phyloP scores from a whole-genome alignment of 345 rosid species.

The Hibiscus trionum region DNA sequence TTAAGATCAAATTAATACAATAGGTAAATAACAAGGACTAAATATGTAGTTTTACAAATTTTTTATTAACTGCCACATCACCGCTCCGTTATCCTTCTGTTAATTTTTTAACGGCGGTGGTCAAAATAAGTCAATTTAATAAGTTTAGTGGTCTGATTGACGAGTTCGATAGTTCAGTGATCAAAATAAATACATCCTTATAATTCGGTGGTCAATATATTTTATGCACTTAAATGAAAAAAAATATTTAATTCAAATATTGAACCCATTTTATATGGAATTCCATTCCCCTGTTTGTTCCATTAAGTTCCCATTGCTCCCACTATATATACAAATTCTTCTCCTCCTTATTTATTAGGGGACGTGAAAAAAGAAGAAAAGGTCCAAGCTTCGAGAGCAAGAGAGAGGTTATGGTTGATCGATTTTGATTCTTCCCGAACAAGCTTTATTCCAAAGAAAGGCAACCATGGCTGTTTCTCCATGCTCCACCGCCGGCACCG shows the following conservation, averaged over 20 bases:
- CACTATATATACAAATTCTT: slow-evolving; percentile 17
- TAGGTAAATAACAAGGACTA: too few species aligned
- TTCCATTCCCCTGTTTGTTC: neutral
- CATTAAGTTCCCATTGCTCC: slow-evolving; percentile 23
- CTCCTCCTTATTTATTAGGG: slow-evolving; percentile 11
- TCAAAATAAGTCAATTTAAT: too few species aligned
- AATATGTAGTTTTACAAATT: too few species aligned
- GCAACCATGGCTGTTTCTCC: slow-evolving; percentile 38
- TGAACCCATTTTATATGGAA: slow-evolving; percentile 5
- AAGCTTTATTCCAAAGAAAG: slow-evolving; percentile 4
- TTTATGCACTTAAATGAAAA: too few species aligned
- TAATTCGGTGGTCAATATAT: too few species aligned
- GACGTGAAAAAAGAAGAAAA: slow-evolving; percentile 17
- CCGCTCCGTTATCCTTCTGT: too few species aligned
- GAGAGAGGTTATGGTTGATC: slow-evolving; percentile 17
- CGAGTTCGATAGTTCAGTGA: too few species aligned
- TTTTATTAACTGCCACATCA: too few species aligned
- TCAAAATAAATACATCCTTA: too few species aligned
- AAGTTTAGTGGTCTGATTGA: too few species aligned
- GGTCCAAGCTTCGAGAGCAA: slow-evolving; percentile 18
- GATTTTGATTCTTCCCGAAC: slow-evolving; percentile 19
- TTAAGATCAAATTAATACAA: too few species aligned
- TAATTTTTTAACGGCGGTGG: too few species aligned
- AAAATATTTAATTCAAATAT: neutral
- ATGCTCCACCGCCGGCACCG: slow-evolving; percentile 22